A percentile compares a stretch with the other conserved stretches of the same genome.
phyloP scores from a whole-genome alignment of 1,284 basidiomycete genomes.

The Taiwanofungus camphoratus region DNA sequence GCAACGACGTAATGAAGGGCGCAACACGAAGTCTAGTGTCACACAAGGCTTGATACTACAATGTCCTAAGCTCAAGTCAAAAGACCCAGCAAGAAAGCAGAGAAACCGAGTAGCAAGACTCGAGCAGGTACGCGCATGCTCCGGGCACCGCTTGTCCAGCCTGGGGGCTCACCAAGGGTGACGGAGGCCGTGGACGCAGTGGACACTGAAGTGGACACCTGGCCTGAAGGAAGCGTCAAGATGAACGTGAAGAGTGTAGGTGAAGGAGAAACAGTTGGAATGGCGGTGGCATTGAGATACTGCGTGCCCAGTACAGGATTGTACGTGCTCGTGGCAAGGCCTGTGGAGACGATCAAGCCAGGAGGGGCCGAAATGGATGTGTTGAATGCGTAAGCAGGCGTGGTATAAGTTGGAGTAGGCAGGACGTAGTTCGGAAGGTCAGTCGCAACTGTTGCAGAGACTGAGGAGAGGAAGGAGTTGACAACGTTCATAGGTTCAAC shows the following conservation, averaged over 20 bases:
- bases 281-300: conserved; percentile 25
- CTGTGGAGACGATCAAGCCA: conserved; percentile 50
- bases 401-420: conserved; percentile 58
- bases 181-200: conserved; percentile 24
- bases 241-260: conserved; percentile 31
- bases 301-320: conserved; percentile 40
- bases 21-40: too few relatives aligned
- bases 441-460: conserved; percentile 62
- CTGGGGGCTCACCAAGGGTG: conserved; percentile 32
- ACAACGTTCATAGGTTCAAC: conserved; percentile 38
- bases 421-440: conserved; percentile 74
- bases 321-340: conserved; percentile 67
- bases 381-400: conserved; percentile 68
- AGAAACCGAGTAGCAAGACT: conserved; percentile 2
- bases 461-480: conserved; percentile 51
- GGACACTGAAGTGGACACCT: conserved; percentile 25
- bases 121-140: conserved; percentile 5
- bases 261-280: conserved; percentile 29
- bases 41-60: too few relatives aligned
- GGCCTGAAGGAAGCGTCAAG: conserved; percentile 30
- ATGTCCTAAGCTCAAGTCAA: too few relatives aligned
- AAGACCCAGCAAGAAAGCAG: conserved; percentile 1
- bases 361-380: conserved; percentile 51
- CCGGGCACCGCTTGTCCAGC: conserved; percentile 17
- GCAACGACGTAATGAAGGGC: too few relatives aligned